Evolutionary conservation across 73 alveolate genomes (phyloP).

Genomic region (Uronychia setigera): DNA sequence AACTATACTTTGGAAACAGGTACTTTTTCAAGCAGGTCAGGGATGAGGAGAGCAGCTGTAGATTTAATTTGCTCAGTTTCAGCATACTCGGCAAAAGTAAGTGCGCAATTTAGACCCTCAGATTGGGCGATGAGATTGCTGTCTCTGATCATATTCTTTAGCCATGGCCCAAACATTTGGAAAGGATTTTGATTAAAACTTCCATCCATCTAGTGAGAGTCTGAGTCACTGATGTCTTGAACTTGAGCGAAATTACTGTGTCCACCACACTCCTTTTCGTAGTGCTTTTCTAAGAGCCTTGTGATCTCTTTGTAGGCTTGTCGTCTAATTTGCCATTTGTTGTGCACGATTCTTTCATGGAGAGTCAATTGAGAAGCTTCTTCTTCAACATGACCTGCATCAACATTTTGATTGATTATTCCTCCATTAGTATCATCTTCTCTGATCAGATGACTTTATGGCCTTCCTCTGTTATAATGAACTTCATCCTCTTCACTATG

Average conservation of each 20-base stretch:
- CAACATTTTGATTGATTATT: no score
- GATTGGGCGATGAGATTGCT: slow-evolving; percentile 49
- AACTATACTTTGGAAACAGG: slow-evolving; percentile 38
- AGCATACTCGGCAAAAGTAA: slow-evolving; percentile 15
- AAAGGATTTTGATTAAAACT: slow-evolving; percentile 37
- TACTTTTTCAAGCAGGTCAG: slow-evolving; percentile 42
- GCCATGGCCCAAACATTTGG: slow-evolving; percentile 20
- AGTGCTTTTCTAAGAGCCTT: slow-evolving; percentile 15
- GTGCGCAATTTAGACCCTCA: slow-evolving; percentile 40
- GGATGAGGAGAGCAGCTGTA: not conserved
- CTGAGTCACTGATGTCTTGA: not conserved
- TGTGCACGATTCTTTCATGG: slow-evolving; percentile 38
- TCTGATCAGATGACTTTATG: no score
- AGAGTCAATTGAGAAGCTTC: slow-evolving; percentile 27
- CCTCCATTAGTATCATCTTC: no score
- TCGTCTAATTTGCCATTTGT: slow-evolving; percentile 57
- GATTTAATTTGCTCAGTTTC: not conserved
- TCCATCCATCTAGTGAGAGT: slow-evolving; percentile 5
- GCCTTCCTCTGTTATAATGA: no score
- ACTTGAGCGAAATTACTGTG: not conserved
- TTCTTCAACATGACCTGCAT: no score
- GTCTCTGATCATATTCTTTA: slow-evolving; percentile 51
- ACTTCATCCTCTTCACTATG: no score
- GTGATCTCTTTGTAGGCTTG: slow-evolving; percentile 56
- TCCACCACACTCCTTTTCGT: slow-evolving; percentile 8